Evolutionary conservation across 1,139 yeast genomes (phyloP).

Genomic region (Suhomyces chickasaworum): DNA sequence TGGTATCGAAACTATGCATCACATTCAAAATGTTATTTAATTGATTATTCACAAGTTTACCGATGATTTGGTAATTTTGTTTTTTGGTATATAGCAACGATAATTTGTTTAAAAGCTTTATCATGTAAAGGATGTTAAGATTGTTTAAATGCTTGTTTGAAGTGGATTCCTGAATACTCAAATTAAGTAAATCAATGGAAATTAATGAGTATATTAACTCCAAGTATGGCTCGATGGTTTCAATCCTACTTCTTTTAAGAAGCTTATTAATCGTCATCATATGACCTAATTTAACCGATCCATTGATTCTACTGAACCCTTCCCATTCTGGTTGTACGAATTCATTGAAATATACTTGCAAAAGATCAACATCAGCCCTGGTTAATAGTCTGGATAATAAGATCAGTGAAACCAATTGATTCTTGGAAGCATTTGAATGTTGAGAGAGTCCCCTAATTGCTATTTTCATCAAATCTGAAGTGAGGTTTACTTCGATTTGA

Average conservation of each 20-base stretch:
- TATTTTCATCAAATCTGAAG: constrained; percentile 35
- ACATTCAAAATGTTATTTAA: constrained; percentile 32
- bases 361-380: constrained; percentile 30
- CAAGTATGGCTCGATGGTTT: constrained; percentile 15
- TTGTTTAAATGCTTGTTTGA: constrained; percentile 20
- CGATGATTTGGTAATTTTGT: constrained; percentile 22
- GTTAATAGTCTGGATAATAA: constrained; percentile 39
- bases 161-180: constrained; percentile 13
- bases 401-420: constrained; percentile 38
- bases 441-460: constrained; percentile 33
- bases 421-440: constrained; percentile 26
- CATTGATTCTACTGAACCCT: constrained; percentile 16
- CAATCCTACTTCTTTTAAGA: constrained; percentile 28
- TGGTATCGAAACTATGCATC: constrained; percentile 32
- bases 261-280: constrained; percentile 41
- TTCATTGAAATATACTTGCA: constrained; percentile 24
- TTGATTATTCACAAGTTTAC: constrained; percentile 31
- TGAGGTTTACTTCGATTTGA: constrained; percentile 37
- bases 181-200: constrained; percentile 16
- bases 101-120: constrained; percentile 39
- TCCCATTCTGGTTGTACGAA: constrained; percentile 22
- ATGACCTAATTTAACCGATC: constrained; percentile 35
- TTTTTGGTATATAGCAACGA: constrained; percentile 22
- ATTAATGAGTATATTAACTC: constrained; percentile 21
- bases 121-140: constrained; percentile 31